Evolutionary conservation across 2,329 filamentous ascomycete genomes (phyloP).

Genomic region (Fusarium tjaetaba): DNA sequence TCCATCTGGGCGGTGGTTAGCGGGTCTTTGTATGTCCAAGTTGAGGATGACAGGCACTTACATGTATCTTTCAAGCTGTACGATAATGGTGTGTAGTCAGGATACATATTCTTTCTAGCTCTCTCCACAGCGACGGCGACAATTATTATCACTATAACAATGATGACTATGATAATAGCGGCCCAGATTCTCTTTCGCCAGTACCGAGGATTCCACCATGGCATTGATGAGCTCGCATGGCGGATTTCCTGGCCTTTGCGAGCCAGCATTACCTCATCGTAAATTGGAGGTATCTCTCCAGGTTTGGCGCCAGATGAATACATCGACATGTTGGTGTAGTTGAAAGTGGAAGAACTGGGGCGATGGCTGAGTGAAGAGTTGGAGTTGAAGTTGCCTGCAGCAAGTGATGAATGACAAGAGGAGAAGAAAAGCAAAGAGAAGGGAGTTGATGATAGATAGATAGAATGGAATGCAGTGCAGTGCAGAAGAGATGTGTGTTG

Average conservation of each 20-base stretch:
- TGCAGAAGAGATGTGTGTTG: background rate
- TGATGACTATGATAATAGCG: conserved; percentile 49
- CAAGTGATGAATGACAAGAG: background rate
- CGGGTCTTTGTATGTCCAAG: background rate
- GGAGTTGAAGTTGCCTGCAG: background rate
- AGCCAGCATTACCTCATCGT: conserved; percentile 44
- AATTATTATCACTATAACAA: conserved; percentile 60
- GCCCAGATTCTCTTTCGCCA: conserved; percentile 66
- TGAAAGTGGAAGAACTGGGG: background rate
- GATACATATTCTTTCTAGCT: conserved; percentile 55
- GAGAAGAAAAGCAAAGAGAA: background rate
- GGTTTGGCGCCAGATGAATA: conserved; percentile 28
- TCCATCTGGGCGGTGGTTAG: conserved; percentile 51
- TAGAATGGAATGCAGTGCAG: background rate
- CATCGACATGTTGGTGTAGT: conserved; percentile 14
- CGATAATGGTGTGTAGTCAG: conserved; percentile 57
- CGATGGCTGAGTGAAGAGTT: background rate
- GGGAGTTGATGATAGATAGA: background rate
- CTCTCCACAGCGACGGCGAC: conserved; percentile 57
- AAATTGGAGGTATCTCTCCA: conserved; percentile 39
- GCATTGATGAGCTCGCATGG: conserved; percentile 41
- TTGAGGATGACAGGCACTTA: conserved; percentile 43
- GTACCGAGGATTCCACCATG: conserved; percentile 59
- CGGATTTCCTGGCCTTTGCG: conserved; percentile 31
- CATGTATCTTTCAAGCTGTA: conserved; percentile 62